A percentile compares a stretch with the other conserved stretches of the same genome.
phyloP scores from a whole-genome alignment of 2,329 filamentous ascomycete genomes.

The Cordyceps fumosorosea region DNA sequence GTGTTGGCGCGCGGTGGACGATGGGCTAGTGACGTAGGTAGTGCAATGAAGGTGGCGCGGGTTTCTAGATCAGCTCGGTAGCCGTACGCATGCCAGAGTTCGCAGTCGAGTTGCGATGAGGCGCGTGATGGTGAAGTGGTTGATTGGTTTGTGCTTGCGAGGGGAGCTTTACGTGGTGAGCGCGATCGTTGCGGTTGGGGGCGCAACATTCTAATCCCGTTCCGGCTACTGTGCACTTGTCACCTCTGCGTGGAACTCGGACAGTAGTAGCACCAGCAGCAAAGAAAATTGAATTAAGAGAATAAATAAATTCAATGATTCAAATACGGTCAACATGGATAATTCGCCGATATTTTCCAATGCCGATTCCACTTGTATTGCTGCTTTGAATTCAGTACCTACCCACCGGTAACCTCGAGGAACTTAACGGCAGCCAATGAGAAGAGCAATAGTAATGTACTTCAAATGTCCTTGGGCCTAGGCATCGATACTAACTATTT shows the following conservation, averaged over 20 bases:
- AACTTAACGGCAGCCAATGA: not conserved
- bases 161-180: not conserved
- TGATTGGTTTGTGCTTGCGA: not conserved
- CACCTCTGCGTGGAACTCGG: no score
- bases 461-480: not conserved
- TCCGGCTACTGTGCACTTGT: slow-evolving; percentile 1
- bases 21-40: not conserved
- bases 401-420: no score
- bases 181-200: not conserved
- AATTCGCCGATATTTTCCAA: no score
- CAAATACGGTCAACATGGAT: no score
- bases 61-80: not conserved
- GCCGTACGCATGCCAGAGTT: not conserved
- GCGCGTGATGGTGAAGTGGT: not conserved
- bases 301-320: not conserved
- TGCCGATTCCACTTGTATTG: no score
- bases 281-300: not conserved
- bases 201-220: slow-evolving; percentile 13
- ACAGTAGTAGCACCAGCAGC: not conserved
- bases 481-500: no score
- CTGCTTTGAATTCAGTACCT: no score
- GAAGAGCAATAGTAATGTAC: not conserved
- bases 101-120: not conserved
- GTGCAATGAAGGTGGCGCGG: not conserved
- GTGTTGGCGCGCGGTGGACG: not conserved